A percentile compares a stretch with the other conserved stretches of the same genome.
Conservation (phyloP, 441 rosid genomes). For the Syzygium syzygioides region DNA sequence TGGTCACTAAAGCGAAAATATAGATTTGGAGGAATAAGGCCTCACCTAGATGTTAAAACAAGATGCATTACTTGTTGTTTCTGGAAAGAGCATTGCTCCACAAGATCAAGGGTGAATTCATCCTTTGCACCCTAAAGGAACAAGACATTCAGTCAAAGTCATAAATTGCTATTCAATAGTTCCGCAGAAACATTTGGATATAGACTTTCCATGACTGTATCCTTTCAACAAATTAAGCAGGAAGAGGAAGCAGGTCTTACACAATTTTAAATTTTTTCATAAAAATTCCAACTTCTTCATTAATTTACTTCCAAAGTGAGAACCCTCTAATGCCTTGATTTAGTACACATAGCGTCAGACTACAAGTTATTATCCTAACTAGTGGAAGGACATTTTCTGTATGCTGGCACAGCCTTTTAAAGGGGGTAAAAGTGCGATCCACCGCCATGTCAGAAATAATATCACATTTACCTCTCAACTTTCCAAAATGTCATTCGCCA, state of each 20-base stretch:
- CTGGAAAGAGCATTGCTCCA: constrained; percentile 98
- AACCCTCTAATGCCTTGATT: not conserved
- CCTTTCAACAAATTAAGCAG: not conserved
- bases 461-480: not conserved
- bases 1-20: not conserved
- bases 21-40: not conserved
- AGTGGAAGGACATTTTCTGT: not conserved
- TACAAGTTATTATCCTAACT: not conserved
- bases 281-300: not conserved
- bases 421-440: not conserved
- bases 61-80: constrained; percentile 95
- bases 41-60: constrained; percentile 81
- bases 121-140: constrained; percentile 68
- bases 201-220: not conserved
- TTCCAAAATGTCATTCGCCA: not conserved
- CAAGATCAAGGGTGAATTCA: constrained; percentile 97
- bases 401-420: not conserved
- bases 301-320: not conserved
- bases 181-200: not conserved
- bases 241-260: not conserved
- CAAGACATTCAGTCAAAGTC: not conserved
- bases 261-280: not conserved
- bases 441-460: not conserved
- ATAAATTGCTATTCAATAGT: not conserved
- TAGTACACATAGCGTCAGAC: not conserved